Base-by-base conservation (phyloP, 1,284 basidiomycete species). In the Lentinula novae-zelandiae region DNA sequence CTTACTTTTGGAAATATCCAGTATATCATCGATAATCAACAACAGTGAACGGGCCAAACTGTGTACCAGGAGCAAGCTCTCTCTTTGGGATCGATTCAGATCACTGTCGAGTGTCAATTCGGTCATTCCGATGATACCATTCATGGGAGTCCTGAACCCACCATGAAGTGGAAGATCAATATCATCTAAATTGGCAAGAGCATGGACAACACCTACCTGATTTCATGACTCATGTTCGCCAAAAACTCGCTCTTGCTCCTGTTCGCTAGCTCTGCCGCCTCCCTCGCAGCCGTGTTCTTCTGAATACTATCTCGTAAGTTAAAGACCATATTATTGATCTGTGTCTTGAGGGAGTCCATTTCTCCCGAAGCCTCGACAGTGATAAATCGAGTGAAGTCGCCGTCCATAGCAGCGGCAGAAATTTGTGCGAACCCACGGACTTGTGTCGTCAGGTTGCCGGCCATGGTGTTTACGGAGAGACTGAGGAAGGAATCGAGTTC, bases 91-190 rank as follows among this genome's bases (percentile, higher is more conserved):
- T 66, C 93, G 77, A 65, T 93, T 94, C 61, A 96, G 75, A 70
- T 96, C 93, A 58, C 91, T 92, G 73, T 99, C 96, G 52, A 99
- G 85, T 15, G 96, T 98, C 66, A 99, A 79, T 75, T 98, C 96
- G 54, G 97, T 99, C 95, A 99, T 97, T 17, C 95, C 96, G 67
- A 99, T 99, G 76, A 99, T 99, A 70, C 96, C 95, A 72, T 98
- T 98, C 96, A 98, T 98, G 0, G 96, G 95, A 31, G 96, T 98
- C 71, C 94, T 93, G 67, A 60, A 48, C 15, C 34, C 36, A 52
- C 53, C 55, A 66, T 61, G 31, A 46, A 36, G 67, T 53, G 13
- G 36, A 13, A 27, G 3, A 22, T 40, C 36, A 44, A 4, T 27
- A 34, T 13, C 62, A n/a, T 38, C 36, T 27, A 38, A 39, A 39